Evolutionary conservation across 768 basidiomycete genomes (phyloP).

Genomic region (Chalciporus pseudorubinellus): DNA sequence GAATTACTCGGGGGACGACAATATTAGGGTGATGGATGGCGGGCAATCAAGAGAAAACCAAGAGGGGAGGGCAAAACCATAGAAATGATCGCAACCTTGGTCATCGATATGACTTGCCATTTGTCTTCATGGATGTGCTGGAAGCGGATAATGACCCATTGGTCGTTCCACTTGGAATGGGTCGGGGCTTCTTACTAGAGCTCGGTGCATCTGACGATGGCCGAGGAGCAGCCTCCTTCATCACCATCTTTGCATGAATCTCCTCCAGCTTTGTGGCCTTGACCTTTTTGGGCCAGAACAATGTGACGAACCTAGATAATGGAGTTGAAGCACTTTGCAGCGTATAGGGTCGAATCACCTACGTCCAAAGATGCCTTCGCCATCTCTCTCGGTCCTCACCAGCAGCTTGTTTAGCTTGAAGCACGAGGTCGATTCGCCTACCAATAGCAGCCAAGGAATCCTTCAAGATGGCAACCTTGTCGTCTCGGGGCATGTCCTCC

Average conservation of each 20-base stretch:
- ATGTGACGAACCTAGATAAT: conserved; percentile 74
- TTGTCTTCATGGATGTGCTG: conserved; percentile 46
- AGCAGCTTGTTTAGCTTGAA: conserved; percentile 68
- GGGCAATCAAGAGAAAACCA: conserved; percentile 22
- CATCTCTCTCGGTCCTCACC: conserved; percentile 86
- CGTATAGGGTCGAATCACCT: conserved; percentile 36
- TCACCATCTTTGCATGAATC: conserved; percentile 95
- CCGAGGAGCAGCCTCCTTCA: conserved; percentile 74
- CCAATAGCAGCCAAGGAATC: conserved; percentile 95
- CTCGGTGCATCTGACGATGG: conserved; percentile 46
- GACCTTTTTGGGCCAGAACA: conserved; percentile 98
- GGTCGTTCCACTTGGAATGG: conserved; percentile 46
- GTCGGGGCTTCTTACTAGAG: conserved; percentile 58
- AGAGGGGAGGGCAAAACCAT: conserved; percentile 15
- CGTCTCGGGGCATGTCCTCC: conserved; percentile 89
- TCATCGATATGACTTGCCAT: conserved; percentile 64
- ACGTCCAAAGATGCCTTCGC: conserved; percentile 97
- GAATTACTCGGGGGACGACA: conserved; percentile 24
- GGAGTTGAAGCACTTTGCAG: conserved; percentile 11
- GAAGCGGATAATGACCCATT: conserved; percentile 50
- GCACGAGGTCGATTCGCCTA: conserved; percentile 81
- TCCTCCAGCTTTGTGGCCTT: conserved; percentile 91
- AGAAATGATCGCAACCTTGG: conserved; percentile 8
- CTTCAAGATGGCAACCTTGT: conserved; percentile 94
- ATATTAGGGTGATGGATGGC: conserved; percentile 15